A percentile compares a stretch with the other conserved stretches of the same genome.
Evolutionary conservation across 768 basidiomycete genomes (phyloP).

Genomic region (Hirschioporus abietinus): DNA sequence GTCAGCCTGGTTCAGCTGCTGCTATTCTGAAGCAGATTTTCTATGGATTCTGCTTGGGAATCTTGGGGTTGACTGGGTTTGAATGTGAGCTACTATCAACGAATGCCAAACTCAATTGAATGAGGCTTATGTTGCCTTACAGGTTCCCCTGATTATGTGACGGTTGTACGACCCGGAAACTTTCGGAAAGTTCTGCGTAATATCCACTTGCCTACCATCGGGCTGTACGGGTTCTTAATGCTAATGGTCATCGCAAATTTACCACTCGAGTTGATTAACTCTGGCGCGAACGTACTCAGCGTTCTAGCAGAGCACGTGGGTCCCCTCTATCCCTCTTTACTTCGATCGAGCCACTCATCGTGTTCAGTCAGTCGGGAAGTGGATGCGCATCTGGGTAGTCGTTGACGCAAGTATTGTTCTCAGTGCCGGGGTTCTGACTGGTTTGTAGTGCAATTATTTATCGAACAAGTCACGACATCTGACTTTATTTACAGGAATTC

Average conservation of each 20-base stretch:
- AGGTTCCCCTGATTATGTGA: constrained; percentile 62
- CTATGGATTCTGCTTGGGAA: constrained; percentile 63
- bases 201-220: constrained; percentile 52
- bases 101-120: not conserved
- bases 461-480: constrained; percentile 3
- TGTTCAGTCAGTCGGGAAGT: constrained; percentile 48
- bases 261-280: constrained; percentile 42
- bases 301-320: constrained; percentile 54
- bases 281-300: constrained; percentile 58
- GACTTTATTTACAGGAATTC: constrained; percentile 35
- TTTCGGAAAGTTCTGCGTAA: constrained; percentile 62
- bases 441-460: constrained; percentile 25
- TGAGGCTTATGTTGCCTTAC: constrained; percentile 12
- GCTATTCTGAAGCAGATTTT: constrained; percentile 45
- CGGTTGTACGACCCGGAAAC: constrained; percentile 49
- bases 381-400: constrained; percentile 59
- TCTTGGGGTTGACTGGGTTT: constrained; percentile 69
- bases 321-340: constrained; percentile 3
- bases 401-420: constrained; percentile 68
- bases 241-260: constrained; percentile 54
- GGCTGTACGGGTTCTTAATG: constrained; percentile 53
- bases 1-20: constrained; percentile 24
- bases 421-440: constrained; percentile 67
- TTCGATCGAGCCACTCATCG: constrained; percentile 5
- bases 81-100: constrained; percentile 40